Base-by-base conservation (phyloP, 441 rosid species). In the Euphorbia schlechtendalii region DNA sequence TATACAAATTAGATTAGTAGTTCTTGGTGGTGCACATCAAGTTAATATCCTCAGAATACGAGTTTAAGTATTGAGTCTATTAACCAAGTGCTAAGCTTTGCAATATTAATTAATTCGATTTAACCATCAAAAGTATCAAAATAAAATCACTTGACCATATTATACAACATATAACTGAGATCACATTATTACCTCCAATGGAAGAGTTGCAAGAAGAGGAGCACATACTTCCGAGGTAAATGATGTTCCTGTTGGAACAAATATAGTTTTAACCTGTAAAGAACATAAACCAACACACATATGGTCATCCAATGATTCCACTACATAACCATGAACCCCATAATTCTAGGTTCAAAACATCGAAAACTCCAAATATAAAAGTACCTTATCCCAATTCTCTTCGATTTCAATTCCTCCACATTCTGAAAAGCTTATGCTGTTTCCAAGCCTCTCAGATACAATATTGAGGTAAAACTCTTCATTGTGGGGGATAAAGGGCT, bases 351-450 rank as follows among this genome's bases (percentile, higher is more conserved):
- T 13, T 49, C 8, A 32, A 30, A 32, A 30, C 14, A 66, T 10
- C 22, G 53, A 17, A 20, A 61, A 65, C 32, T 32, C 43, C 22
- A 38, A 25, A 48, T 61, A n/a, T 49, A 48, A 38, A 4, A 24
- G 20, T 38, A 80, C 98, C 84, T 91, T 91, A 77, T 87, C 91
- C 98, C 95, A 91, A 54, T 91, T 91, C 77, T 89, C 98, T 87
- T 91, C 98, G 46, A 91, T 87, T 38, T 91, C 98, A 73, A 89
- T 87, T n/a, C 98, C 98, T 3, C 96, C 96, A 63, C 95, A 92
- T 73, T 87, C 96, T 41, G 96, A 92, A 78, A 89, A 92, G 76
- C 91, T 89, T 56, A 92, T 71, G 70, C 84, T 86, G 78, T 82
- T 77, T 11, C 96, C 93, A 73, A 89, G 96, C 75, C 96, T 79